Base-by-base conservation (phyloP, 345 rosid species). In the Hibiscus tridactylites region DNA sequence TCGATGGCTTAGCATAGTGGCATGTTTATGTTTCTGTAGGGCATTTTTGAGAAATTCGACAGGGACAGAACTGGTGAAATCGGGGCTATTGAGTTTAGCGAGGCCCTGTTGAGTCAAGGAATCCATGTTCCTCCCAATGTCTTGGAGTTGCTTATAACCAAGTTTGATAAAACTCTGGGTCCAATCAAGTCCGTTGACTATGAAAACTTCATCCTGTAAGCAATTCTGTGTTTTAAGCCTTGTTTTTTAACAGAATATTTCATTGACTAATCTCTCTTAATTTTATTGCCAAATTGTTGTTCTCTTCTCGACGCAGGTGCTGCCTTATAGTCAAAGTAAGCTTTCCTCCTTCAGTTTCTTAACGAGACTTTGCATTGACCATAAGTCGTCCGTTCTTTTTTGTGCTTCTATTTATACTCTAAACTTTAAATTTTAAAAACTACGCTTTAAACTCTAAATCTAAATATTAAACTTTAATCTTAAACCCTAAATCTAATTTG, bases 291-390 rank as follows among this genome's bases (percentile, higher is more conserved):
- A 29, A 29, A 2, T 29, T 29, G 31, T 35, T 35, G 1, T 35
- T 5, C 6, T 35, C 6, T 35, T 35, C 39, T 35, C 4, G 9
- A 46, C 15, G 4, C 50, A 46, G 50, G 84, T 94, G 98, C 79
- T 90, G 97, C 81, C 93, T 94, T 73, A 94, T 90, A 9, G 97
- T 94, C 63, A 91, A 91, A 92, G 97, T 93, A 79, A 79, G 74
- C 49, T 37, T 49, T 72, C 10, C 8, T 1, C 13, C 9, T 3
- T 3, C 33, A 3, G 33, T 24, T 35, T 50, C 4, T 17, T 46
- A 3, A 24, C 5, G 33, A 31, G 33, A 4, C 33, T 31, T 31
- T 31, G 33, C 4, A 31, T 31, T 31, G 33, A 31, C 3, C 33
- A 31, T 3, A 31, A 31, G 4, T 31, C 4, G 5, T 3, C 33